phyloP scores from a whole-genome alignment of 371 early-diverging fungal species.

The Parasitella parasitica region DNA sequence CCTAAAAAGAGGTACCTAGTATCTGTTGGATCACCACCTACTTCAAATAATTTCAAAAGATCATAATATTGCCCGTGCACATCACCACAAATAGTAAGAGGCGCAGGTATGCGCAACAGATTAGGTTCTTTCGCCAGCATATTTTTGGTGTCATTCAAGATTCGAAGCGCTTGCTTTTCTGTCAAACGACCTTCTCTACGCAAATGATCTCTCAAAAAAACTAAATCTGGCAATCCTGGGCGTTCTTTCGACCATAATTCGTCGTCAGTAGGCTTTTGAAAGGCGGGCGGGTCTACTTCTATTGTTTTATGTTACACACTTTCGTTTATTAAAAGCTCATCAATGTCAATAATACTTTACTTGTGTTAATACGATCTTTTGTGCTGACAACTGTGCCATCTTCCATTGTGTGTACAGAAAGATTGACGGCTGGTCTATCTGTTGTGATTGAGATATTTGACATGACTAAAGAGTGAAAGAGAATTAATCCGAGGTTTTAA shows the following conservation, averaged over 20 bases:
- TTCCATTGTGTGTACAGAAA: slow-evolving; percentile 69
- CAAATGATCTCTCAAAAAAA: slow-evolving; percentile 86
- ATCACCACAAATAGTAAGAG: slow-evolving; percentile 96
- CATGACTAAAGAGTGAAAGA: neutral
- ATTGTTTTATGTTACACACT: neutral
- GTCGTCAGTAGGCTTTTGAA: slow-evolving; percentile 50
- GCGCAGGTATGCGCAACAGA: slow-evolving; percentile 83
- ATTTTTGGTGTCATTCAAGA: slow-evolving; percentile 75
- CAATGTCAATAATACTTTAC: slow-evolving; percentile 30
- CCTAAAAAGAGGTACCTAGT: slow-evolving; percentile 92
- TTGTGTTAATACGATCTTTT: slow-evolving; percentile 69
- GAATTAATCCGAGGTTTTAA: neutral
- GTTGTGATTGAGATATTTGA: neutral
- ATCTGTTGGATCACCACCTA: slow-evolving; percentile 88
- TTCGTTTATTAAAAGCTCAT: neutral
- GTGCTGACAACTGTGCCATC: slow-evolving; percentile 74
- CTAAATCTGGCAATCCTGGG: slow-evolving; percentile 76
- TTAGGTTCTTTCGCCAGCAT: slow-evolving; percentile 78
- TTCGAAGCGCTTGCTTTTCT: slow-evolving; percentile 88
- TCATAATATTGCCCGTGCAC: slow-evolving; percentile 99
- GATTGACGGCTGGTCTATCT: slow-evolving; percentile 46
- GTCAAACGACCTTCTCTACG: slow-evolving; percentile 88
- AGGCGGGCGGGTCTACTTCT: slow-evolving; percentile 43
- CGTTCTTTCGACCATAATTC: slow-evolving; percentile 62
- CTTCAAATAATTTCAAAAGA: slow-evolving; percentile 95